Evolutionary conservation across 305 asterid genomes (phyloP), one percentile per base, ranked within the genome.

Genomic region (Ajuga reptans): DNA sequence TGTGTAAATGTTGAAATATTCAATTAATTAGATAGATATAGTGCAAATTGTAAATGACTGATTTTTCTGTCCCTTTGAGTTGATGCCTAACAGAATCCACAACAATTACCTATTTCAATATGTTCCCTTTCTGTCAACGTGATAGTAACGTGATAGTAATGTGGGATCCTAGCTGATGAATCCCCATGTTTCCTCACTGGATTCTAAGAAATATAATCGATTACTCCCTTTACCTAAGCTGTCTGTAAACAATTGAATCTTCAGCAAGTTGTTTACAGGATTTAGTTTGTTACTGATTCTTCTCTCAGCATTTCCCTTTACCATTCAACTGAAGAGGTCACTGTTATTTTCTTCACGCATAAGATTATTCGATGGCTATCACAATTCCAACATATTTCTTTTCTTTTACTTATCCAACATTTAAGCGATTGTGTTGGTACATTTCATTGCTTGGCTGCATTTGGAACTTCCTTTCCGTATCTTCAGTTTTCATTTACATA

Each of bases 351-450:
- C 27, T 21, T 21, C 27, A 21, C 27, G 36, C 4, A 31, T 5
- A 31, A 31, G 36, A 31, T 31, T 31, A 31, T 31, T 31, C 6
- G 36, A 3, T 31, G 36, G 36, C 36, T 31, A 31, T 31, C 8
- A 8, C 45, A 7, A 39, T 39, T 7, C 45, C 9, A 9, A 9
- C 34, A 46, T 21, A 21, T 14, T 47, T 42, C 27, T 0, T 52
- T 46, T 37, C 39, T 62, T 14, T 45, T 34, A 16, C 69, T 50
- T 33, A 43, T 54, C 36, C 24, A 50, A 41, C 43, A 14, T 56
- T 50, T 66, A 68, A 51, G 60, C 54, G 54, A 62, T 33, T 53
- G 58, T 52, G 56, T 79, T 42, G 39, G 51, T 53, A 58, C 18
- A 16, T 52, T 61, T 54, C 36, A 51, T 34, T 53, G 60, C 64